A percentile compares a stretch with the other conserved stretches of the same genome.
phyloP scores from a whole-genome alignment of 164 flowering plant species.

The Magnolia sinica region DNA sequence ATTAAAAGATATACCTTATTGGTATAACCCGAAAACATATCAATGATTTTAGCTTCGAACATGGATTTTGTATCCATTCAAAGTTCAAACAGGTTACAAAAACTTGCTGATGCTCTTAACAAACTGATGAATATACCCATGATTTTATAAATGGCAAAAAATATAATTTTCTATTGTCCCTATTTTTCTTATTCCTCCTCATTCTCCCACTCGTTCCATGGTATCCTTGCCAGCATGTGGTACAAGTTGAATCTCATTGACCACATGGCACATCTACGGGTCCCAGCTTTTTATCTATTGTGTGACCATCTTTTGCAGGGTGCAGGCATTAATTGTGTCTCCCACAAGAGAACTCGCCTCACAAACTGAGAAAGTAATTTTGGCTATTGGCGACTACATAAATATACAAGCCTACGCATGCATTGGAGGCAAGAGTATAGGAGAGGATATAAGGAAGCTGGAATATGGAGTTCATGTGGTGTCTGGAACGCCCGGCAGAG shows the following conservation, averaged over 20 bases:
- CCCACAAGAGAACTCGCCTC: slow-evolving; percentile 94
- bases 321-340: slow-evolving; percentile 89
- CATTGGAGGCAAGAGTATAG: slow-evolving; percentile 93
- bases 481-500: slow-evolving; percentile 98
- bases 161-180: not conserved
- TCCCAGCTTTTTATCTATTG: not conserved
- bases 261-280: not conserved
- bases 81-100: too few species aligned
- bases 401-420: slow-evolving; percentile 89
- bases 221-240: not conserved
- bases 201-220: not conserved
- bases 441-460: slow-evolving; percentile 87
- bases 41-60: too few species aligned
- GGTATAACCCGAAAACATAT: too few species aligned
- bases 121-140: too few species aligned
- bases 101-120: too few species aligned
- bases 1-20: too few species aligned
- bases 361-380: slow-evolving; percentile 78
- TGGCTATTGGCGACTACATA: slow-evolving; percentile 70
- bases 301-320: slow-evolving; percentile 38
- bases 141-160: too few species aligned
- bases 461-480: slow-evolving; percentile 98
- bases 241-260: not conserved
- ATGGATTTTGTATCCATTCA: too few species aligned
- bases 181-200: not conserved